Percentiles rank a stretch among this genome's conserved stretches.
These are phyloP conservation scores for Nasturtium officinale DNA, from an alignment of 345 rosid genomes.

Conservation along the genomic window DNA sequence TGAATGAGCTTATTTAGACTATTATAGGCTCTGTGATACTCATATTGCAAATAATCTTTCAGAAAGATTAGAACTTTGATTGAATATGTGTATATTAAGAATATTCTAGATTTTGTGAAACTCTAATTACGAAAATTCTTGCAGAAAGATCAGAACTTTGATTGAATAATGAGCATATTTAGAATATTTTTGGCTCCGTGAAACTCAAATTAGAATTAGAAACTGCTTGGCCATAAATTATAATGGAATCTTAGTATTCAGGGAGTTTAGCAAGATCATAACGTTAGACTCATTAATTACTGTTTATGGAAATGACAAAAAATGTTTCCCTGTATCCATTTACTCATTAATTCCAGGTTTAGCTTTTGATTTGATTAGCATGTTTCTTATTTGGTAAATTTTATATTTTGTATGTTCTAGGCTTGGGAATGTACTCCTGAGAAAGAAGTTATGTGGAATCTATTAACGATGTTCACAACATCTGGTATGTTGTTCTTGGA, in stretches of 20 bases:
- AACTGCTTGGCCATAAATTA: not conserved
- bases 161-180: not conserved
- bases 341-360: not conserved
- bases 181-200: not conserved
- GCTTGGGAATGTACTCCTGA: conserved; percentile 85
- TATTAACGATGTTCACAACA: conserved; percentile 72
- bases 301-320: not conserved
- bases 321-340: not conserved
- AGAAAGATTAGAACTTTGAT: not conserved
- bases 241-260: not conserved
- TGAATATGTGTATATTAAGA: not conserved
- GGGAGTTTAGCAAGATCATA: not conserved
- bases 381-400: conserved; percentile 3
- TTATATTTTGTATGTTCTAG: conserved; percentile 41
- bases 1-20: not conserved
- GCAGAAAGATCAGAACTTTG: not conserved
- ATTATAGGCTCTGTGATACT: not conserved
- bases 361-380: not conserved
- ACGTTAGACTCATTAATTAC: not conserved
- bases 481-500: conserved; percentile 94
- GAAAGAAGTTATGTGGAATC: conserved; percentile 80
- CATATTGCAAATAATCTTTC: not conserved
- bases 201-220: not conserved
- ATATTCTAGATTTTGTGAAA: not conserved
- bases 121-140: not conserved